These are phyloP conservation scores for Ceriops tagal DNA, from an alignment of 345 rosid species.

Conservation along the genomic window DNA sequence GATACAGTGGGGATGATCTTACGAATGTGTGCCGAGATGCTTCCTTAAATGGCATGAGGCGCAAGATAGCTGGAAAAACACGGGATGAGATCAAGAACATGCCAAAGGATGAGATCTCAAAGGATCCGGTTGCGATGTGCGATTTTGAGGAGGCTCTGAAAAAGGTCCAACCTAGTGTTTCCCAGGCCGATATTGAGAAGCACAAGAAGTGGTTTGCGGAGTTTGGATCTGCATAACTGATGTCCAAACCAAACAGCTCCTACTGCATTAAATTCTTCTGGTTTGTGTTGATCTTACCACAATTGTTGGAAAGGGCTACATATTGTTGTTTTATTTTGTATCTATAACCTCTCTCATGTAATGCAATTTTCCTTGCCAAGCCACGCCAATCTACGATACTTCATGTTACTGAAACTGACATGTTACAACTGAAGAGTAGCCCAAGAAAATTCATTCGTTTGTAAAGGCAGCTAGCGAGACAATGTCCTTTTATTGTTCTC, in stretches of 20 bases:
- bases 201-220: constrained; percentile 96
- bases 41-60: constrained; percentile 98
- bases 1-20: constrained; percentile 99
- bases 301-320: neutral
- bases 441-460: too few relatives aligned
- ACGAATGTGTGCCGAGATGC: constrained; percentile 98
- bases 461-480: too few relatives aligned
- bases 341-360: neutral
- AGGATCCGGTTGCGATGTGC: constrained; percentile 97
- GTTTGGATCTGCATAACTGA: constrained; percentile 75
- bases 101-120: constrained; percentile 96
- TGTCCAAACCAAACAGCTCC: too few relatives aligned
- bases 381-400: too few relatives aligned
- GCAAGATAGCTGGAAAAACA: constrained; percentile 98
- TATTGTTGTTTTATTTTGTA: neutral
- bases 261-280: too few relatives aligned
- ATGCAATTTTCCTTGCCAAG: neutral
- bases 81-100: constrained; percentile 99
- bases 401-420: too few relatives aligned
- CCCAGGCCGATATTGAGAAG: constrained; percentile 83
- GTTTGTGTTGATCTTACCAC: constrained; percentile 2
- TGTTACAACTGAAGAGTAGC: too few relatives aligned
- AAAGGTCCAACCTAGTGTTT: constrained; percentile 95
- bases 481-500: too few relatives aligned
- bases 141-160: constrained; percentile 93